Evolutionary conservation across 2,329 filamentous ascomycete genomes (phyloP), one percentile per base, ranked within the genome.

Genomic region (Penicillium sp.): DNA sequence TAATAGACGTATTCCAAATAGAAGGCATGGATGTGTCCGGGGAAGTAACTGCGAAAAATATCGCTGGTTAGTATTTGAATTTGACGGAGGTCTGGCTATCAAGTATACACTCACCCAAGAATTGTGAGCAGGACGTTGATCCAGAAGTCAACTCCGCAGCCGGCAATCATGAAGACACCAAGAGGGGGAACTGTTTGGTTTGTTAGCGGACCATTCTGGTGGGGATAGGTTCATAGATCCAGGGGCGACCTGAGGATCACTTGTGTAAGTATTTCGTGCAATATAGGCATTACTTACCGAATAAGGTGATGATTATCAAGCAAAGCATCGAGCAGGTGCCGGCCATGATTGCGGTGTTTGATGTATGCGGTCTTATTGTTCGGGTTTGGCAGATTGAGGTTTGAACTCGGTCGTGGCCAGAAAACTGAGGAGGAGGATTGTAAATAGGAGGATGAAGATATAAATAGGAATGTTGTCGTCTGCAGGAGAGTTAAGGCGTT

Each of bases 1-100:
- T 87, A 93, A 77, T 92, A 96, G 59, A 95, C 79, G 70, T 91
- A 95, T 73, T 91, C 85, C 58, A 91, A 63, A 70, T 92, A 94
- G 72, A 92, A 91, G 41, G 89, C 89, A 69, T 91, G 86, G 40
- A 93, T 82, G 62, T 91, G 86, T 8, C 89, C 90, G 0, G 90
- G 90, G 48, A 94, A 74, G 71, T 87, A 89, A n/a, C 84, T 85
- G 56, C 31, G 50, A 31, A 8, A 32, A 8, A 32, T 18, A 25
- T 4, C 2, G 15, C n/a, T 40, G 25, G 39, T 60, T 35, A 56
- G 55, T 54, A 52, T 54, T 51, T n/a, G 29, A 53, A 40, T 56
- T 23, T 18, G 31, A 13, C 3, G 13, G 13, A 13, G 18, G 25
- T 41, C 40, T 40, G 25, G 21, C 29, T 37, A 46, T 13, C 18